Evolutionary conservation across 2,329 filamentous ascomycete genomes (phyloP).

Genomic region (Cryphonectria naterciae): DNA sequence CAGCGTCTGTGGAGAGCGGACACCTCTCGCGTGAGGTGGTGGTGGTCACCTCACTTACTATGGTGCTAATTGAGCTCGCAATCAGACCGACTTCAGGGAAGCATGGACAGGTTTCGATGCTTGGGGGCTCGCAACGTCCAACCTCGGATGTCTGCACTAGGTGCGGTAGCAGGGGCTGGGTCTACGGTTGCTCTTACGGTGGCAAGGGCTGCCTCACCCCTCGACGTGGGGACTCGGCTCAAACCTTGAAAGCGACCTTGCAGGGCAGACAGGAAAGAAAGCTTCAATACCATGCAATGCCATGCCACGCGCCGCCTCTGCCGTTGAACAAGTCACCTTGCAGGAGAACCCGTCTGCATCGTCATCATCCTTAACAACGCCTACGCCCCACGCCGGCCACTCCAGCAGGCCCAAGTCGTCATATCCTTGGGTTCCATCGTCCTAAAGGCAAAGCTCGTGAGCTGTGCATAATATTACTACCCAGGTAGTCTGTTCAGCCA

Average conservation of each 20-base stretch:
- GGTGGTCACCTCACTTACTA: neutral
- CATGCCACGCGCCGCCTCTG: conserved; percentile 7
- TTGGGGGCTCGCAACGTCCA: neutral
- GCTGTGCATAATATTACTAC: conserved; percentile 2
- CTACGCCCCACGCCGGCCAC: conserved; percentile 1
- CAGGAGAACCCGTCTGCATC: conserved; percentile 20
- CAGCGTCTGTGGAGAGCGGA: neutral
- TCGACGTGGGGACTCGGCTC: conserved; percentile 11
- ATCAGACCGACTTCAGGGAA: conserved; percentile 6
- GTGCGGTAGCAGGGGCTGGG: conserved; percentile 15
- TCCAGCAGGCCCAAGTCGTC: conserved; percentile 7
- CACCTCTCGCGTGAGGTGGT: neutral
- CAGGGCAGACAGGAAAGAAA: conserved; percentile 3
- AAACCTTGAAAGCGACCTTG: conserved; percentile 12
- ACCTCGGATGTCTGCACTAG: conserved; percentile 17
- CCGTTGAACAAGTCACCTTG: conserved; percentile 19
- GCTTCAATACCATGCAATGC: conserved; percentile 1
- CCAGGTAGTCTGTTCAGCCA: conserved; percentile 1
- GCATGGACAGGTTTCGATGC: conserved; percentile 4
- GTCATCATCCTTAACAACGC: conserved; percentile 15
- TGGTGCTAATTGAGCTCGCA: neutral
- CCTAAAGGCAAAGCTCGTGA: neutral
- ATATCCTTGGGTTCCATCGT: conserved; percentile 7
- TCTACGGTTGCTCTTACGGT: conserved; percentile 5
- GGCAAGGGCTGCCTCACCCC: conserved; percentile 16